Base-by-base conservation (phyloP, 306 rosid species). In the Sophora flavescens region DNA sequence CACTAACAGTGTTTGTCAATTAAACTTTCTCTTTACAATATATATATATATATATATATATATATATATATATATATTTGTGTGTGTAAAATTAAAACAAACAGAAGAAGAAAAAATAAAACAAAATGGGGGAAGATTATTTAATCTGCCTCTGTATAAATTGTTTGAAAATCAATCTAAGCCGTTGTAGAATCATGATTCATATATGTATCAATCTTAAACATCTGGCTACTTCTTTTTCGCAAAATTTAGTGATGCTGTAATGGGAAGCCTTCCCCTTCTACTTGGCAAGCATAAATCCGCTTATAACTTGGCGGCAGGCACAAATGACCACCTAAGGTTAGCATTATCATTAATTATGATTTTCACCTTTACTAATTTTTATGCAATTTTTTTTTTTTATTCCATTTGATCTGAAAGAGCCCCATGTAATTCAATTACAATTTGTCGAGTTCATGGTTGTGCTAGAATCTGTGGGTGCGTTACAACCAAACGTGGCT, bases 401-500 rank as follows among this genome's bases (percentile, higher is more conserved):
- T 4, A 28, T 66, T 66, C 16, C 2, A 42, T 57, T 67, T 67
- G 60, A 44, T 67, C 60, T 15, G 6, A 56, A 30, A 26, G 1
- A 41, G 15, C 26, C 18, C 15, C 58, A 15, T 30, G 59, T 30
- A 54, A 26, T 39, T 42, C 39, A 42, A 66, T 28, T 56, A 41
- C 74, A 54, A 77, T 18, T 77, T 67, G 81, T 54, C 15, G 1
- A 57, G 7, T 47, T 56, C 17, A 26, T 50, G 8, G 48, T n/a
- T 14, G 39, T 75, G 9, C 14, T 14, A 10, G 61, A 78, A 47
- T 59, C 33, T 48, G 56, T 68, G 82, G 51, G 82, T 91, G 92
- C 87, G 82, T 78, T 82, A 51, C 89, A 75, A 36, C 80, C 83
- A 70, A 78, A 84, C 82, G 35, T 26, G 82, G 76, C 82, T 66